Base-by-base conservation (phyloP, 176 grass and related monocot genomes). In the Aegilops longissima region DNA sequence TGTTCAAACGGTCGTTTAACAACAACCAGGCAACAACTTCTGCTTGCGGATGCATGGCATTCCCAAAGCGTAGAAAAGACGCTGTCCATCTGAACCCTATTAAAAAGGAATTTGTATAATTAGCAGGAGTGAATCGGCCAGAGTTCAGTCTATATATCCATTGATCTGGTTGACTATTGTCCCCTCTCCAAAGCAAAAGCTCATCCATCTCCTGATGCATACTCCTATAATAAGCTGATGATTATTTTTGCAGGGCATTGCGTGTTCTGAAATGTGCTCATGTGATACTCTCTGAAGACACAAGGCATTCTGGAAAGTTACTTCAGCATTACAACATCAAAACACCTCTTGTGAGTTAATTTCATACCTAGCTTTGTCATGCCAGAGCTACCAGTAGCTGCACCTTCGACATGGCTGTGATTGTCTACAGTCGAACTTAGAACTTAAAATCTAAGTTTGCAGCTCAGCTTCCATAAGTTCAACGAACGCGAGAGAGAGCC, bases 401-500 rank as follows among this genome's bases (percentile, higher is more conserved):
- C 51, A 70, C 58, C 38, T 76, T 64, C 10, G 20, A 58, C 7
- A 27, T 17, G 67, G 36, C 64, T 47, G 4, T 35, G 42, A 70
- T 65, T 82, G 58, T 66, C 31, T 40, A 40, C 34, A 3, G 38
- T 83, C 70, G 17, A 65, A 67, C 38, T 68, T 86, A 61, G 61
- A 66, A 65, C 6, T 74, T 79, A 67, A 90, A 61, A 27, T 87
- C 45, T 82, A 91, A 23, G 27, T 33, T 85, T 90, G 63, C 86
- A 98, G 93, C 79, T 93, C 82, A 98, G 93, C 67, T 98, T 94
- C 85, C 96, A 98, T 66, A 98, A 98, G 45, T 98, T 98, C 71
- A 98, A 98, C 69, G 96, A 98, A 87, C 88, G 86, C 63, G 88
- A 93, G 76, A 89, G 96, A 89, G 93, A 96, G 88, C 89, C 90